These are phyloP conservation scores for Cystofilobasidium ferigula DNA, from an alignment of 768 basidiomycete genomes.

Conservation along the genomic window DNA sequence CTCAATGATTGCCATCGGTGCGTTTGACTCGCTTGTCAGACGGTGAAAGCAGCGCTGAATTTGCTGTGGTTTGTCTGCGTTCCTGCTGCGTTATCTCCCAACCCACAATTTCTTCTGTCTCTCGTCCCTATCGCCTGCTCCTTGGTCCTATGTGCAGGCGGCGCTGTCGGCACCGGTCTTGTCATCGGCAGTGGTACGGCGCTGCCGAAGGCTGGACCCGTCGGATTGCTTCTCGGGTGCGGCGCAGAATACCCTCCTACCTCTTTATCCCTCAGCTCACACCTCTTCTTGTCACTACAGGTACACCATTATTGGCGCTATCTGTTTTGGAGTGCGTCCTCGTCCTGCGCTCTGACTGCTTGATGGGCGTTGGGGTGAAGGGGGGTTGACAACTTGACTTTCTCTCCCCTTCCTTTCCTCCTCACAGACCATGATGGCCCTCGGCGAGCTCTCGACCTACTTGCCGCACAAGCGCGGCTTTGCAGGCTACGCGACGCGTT, in stretches of 20 bases:
- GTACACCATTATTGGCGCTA: conserved; percentile 47
- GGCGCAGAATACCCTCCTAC: no score
- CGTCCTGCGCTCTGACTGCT: conserved; percentile 14
- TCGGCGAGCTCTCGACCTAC: conserved; percentile 46
- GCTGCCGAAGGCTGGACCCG: conserved; percentile 49
- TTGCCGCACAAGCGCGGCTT: conserved; percentile 36
- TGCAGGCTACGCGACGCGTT: conserved; percentile 52
- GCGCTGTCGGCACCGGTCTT: conserved; percentile 49
- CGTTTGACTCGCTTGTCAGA: background rate
- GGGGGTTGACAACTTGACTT: conserved; percentile 48
- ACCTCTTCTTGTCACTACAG: no score
- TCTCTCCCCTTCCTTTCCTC: conserved; percentile 36
- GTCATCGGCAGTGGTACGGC: conserved; percentile 51
- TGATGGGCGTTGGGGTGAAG: conserved; percentile 34
- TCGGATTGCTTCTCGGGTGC: conserved; percentile 48
- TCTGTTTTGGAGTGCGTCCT: conserved; percentile 41
- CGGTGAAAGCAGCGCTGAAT: background rate
- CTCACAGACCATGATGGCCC: background rate
- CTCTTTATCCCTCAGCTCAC: no score
- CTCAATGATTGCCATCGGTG: background rate
- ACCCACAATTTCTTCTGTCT: no score
- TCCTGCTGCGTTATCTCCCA: background rate
- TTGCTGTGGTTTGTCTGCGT: background rate
- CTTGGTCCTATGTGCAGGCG: no score
- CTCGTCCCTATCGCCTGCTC: no score